These are phyloP conservation scores for Leccinum sublutescens DNA, from an alignment of 768 basidiomycete species.

Conservation along the genomic window DNA sequence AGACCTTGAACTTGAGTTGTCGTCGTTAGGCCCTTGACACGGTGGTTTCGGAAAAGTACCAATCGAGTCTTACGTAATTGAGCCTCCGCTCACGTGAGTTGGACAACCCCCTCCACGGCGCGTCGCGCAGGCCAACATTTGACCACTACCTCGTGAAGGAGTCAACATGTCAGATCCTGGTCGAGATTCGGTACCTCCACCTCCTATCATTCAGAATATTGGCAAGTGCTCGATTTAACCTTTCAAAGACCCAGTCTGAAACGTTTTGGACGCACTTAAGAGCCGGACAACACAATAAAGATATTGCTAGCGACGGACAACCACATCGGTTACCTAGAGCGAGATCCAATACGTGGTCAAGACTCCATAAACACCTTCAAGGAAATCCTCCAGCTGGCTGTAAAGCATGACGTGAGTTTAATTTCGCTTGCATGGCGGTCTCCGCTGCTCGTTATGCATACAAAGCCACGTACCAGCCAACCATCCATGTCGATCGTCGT, in stretches of 20 bases:
- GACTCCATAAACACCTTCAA: conserved; percentile 95
- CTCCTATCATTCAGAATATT: conserved; percentile 37
- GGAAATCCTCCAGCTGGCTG: conserved; percentile 89
- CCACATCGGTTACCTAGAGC: conserved; percentile 92
- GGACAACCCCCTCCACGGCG: not conserved
- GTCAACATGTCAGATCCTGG: conserved; percentile 26
- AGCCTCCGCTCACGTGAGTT: conserved; percentile 22
- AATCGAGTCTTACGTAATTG: not conserved
- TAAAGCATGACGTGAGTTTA: conserved; percentile 76
- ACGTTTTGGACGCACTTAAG: conserved; percentile 31
- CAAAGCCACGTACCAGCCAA: not conserved
- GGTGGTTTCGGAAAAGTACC: not conserved
- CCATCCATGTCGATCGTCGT: not conserved
- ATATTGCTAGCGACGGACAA: conserved; percentile 95
- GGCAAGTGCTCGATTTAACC: conserved; percentile 31
- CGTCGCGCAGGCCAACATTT: conserved; percentile 6
- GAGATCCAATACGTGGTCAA: conserved; percentile 91
- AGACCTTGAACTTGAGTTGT: not conserved
- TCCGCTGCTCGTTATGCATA: not conserved
- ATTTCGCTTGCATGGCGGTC: not conserved
- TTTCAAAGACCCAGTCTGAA: conserved; percentile 1
- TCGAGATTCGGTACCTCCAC: conserved; percentile 30
- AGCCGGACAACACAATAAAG: conserved; percentile 64
- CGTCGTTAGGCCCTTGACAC: not conserved
- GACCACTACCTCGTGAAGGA: not conserved